Evolutionary conservation across 2,329 filamentous ascomycete species (phyloP), one percentile per base, ranked within the genome.

Genomic region (Exophiala bonariae): DNA sequence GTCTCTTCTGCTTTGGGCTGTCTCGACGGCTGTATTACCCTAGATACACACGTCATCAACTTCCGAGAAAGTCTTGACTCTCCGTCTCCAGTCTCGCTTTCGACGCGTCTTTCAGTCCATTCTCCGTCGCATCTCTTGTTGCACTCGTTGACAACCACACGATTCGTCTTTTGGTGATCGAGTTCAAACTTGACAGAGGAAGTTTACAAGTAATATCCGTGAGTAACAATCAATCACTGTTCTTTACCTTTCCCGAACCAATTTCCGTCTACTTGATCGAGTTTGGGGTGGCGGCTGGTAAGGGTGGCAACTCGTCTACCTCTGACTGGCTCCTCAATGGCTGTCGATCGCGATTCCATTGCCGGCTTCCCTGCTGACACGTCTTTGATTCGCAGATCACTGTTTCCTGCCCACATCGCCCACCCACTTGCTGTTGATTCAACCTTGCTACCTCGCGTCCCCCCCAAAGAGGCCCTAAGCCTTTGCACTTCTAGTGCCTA

Each of bases 361-460:
- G 52, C 45, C 52, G 52, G 44, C 19, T 52, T 50, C 35, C 40
- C 23, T 39, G 52, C 52, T 55, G 52, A 55, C 49, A 47, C 36
- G 26, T 23, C 39, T 50, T 45, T 55, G 53, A 52, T 55, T 53
- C 50, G 53, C 47, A 53, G 53, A 41, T 16, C 22, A 32, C 44
- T 22, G 17, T 14, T 14, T 40, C 23, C 33, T 30, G 34, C 47
- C 50, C 49, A 49, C 43, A 17, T 46, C 40, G 20, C 45, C 47
- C 47, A 40, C 37, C 53, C 47, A 37, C 44, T 44, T 41, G 36
- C 43, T 40, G 41, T 44, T 22, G 49, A 47, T 22, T 37, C 45
- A 41, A 43, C 46, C 52, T 41, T 44, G 43, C 43, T 35, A 18
- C 46, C 47, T 47, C 47, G 35, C 34, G 32, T 33, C 22, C 45